Percentiles rank a stretch among this genome's conserved stretches.
Conservation (phyloP, 225 moss, liverwort and hornwort species). For the Marchantia polymorpha region DNA sequence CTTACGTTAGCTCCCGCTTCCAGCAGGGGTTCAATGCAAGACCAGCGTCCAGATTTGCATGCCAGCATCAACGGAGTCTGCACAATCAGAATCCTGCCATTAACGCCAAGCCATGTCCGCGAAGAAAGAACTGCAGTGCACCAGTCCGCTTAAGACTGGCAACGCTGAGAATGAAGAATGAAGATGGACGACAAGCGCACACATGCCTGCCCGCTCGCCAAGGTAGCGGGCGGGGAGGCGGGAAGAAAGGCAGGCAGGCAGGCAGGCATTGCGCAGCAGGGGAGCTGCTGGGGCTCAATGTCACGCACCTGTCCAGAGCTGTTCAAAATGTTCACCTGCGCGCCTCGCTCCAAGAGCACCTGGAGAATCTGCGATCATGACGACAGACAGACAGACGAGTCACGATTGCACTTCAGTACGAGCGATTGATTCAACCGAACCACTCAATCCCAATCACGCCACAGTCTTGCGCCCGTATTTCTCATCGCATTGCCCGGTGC, state of each 20-base stretch:
- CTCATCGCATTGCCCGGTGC: neutral
- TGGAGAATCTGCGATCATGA: conserved; percentile 30
- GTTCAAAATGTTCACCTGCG: conserved; percentile 36
- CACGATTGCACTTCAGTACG: no score
- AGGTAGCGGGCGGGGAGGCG: no score
- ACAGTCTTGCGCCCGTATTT: neutral
- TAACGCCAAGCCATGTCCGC: neutral
- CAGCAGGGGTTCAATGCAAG: conserved; percentile 44
- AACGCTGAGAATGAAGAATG: neutral
- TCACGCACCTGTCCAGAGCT: conserved; percentile 38
- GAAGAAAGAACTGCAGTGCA: neutral
- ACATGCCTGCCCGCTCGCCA: neutral
- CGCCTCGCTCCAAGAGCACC: conserved; percentile 46
- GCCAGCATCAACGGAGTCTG: conserved; percentile 64
- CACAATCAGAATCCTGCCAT: conserved; percentile 1
- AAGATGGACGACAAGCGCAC: neutral
- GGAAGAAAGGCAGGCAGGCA: no score
- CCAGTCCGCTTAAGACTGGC: neutral
- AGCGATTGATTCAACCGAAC: neutral
- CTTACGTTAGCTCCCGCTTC: conserved; percentile 49
- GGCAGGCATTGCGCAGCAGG: neutral
- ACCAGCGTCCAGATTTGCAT: conserved; percentile 44
- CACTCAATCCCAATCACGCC: neutral
- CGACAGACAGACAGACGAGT: neutral
- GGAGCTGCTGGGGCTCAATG: neutral